Base-by-base conservation (phyloP, 768 basidiomycete species). In the Hemileccinum impolitum region DNA sequence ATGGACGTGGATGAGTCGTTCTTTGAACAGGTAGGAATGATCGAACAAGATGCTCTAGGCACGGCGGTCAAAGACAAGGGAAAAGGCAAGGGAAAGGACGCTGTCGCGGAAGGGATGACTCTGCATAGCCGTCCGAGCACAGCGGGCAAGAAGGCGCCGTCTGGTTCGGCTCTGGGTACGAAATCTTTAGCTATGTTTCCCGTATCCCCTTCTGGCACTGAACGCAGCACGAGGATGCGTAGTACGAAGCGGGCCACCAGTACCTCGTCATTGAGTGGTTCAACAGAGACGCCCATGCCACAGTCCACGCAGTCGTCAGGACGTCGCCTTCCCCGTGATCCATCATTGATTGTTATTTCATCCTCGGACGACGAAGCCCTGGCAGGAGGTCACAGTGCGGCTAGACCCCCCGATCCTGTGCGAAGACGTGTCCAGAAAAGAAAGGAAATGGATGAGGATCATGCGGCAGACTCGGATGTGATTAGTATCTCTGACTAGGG, bases 401-500 rank as follows among this genome's bases (percentile, higher is more conserved):
- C 25, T 1, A 47, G 13, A 36, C 46, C 48, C 11, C 43, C 48
- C n/a, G 1, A 50, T 17, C 43, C 36, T 36, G 39, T 39, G 41
- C 48, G 47, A 46, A 51, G 52, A 49, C 56, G 25, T 21, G 19
- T 5, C 1, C n/a, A 21, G 19, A 35, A 40, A 36, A 11, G 55
- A 39, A 51, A 23, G 36, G 30, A 15, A 62, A 69, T 55, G 68
- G 77, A 31, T 54, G 19, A 56, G 21, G 56, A 63, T 62, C 72
- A 56, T 67, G 76, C 30, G 55, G 17, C 54, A 11, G 59, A 66
- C 21, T 67, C 64, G 15, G 78, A 81, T 21, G 70, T 87, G 25
- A 81, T 88, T 56, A 78, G 82, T 48, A 68, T 89, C 35, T 81
- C 77, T 40, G 55, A 60, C 41, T 62, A 62, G 48, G 30, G 32